Conservation (phyloP, 2,329 filamentous ascomycete species). For the Aspergillus carbonarius region DNA sequence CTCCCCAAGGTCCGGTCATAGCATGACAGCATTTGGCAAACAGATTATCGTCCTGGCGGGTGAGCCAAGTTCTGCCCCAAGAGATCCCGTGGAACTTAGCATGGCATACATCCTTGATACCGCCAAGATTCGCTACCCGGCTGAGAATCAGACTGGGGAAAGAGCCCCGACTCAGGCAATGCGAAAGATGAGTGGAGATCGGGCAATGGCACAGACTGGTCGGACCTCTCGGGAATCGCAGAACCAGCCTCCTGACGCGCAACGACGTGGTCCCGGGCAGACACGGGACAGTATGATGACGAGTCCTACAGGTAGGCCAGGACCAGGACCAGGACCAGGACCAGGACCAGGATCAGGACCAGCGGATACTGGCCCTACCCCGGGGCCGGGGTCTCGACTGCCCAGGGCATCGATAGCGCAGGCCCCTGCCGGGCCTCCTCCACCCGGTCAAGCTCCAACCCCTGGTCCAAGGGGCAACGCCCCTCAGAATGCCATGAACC, state of each 20-base stretch:
- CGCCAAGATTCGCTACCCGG: slow-evolving; percentile 92
- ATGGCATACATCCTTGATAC: slow-evolving; percentile 92
- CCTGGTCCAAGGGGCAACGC: slow-evolving; percentile 55
- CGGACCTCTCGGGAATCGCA: slow-evolving; percentile 47
- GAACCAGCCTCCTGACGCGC: slow-evolving; percentile 36
- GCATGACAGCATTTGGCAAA: slow-evolving; percentile 94
- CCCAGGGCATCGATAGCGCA: slow-evolving; percentile 61
- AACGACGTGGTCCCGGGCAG: slow-evolving; percentile 39
- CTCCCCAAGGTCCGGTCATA: slow-evolving; percentile 89
- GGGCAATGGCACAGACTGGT: slow-evolving; percentile 40
- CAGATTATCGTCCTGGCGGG: slow-evolving; percentile 89
- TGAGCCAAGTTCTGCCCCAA: slow-evolving; percentile 84
- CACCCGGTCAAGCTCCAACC: slow-evolving; percentile 63
- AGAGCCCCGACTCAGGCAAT: slow-evolving; percentile 39
- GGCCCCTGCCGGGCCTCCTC: slow-evolving; percentile 62
- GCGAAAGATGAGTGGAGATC: slow-evolving; percentile 47
- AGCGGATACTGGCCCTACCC: slow-evolving; percentile 30
- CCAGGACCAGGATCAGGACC: no score
- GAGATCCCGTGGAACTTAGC: slow-evolving; percentile 78
- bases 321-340: no score
- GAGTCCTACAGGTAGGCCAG: slow-evolving; percentile 26
- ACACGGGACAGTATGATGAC: slow-evolving; percentile 45
- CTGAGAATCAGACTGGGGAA: slow-evolving; percentile 57
- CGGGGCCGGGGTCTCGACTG: slow-evolving; percentile 54
- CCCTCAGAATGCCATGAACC: slow-evolving; percentile 27